phyloP scores from a whole-genome alignment of 257 asterid genomes.

The Jacaranda copaia region DNA sequence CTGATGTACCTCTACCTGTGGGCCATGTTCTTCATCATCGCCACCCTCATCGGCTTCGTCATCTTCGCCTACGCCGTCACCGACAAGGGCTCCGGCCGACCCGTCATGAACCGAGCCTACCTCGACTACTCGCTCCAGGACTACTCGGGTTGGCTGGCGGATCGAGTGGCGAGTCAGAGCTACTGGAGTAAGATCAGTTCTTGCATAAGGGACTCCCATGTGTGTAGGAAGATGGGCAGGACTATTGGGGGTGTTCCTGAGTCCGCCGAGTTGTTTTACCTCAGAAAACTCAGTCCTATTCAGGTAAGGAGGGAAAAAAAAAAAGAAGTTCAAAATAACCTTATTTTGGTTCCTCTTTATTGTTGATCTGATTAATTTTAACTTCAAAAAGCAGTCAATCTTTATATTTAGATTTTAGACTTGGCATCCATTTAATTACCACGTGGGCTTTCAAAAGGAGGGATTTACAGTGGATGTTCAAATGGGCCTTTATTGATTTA shows the following conservation, averaged over 20 bases:
- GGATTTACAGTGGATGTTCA: too few species aligned
- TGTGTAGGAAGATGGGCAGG: conserved; percentile 53
- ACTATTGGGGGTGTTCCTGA: conserved; percentile 59
- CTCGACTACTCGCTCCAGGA: conserved; percentile 68
- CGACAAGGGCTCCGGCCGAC: conserved; percentile 79
- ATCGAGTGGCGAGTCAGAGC: conserved; percentile 59
- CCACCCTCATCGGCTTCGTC: conserved; percentile 73
- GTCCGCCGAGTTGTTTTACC: conserved; percentile 59
- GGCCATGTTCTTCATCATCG: conserved; percentile 87
- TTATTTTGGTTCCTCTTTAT: background rate
- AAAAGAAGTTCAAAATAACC: background rate
- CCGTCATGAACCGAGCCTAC: conserved; percentile 66
- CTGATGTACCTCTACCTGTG: conserved; percentile 89
- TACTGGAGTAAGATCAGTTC: conserved; percentile 74
- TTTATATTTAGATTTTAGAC: too few species aligned
- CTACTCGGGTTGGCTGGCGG: conserved; percentile 86
- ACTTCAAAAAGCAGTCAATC: too few species aligned
- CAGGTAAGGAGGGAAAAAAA: conserved; percentile 68
- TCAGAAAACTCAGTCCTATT: conserved; percentile 63
- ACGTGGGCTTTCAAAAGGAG: too few species aligned
- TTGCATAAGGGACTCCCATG: conserved; percentile 76
- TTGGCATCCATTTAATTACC: too few species aligned
- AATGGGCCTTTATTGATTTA: too few species aligned
- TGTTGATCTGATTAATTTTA: background rate
- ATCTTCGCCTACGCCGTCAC: conserved; percentile 90